Evolutionary conservation across 192 early-diverging fungal genomes (phyloP).

Genomic region (Chytriomyces hyalinus): DNA sequence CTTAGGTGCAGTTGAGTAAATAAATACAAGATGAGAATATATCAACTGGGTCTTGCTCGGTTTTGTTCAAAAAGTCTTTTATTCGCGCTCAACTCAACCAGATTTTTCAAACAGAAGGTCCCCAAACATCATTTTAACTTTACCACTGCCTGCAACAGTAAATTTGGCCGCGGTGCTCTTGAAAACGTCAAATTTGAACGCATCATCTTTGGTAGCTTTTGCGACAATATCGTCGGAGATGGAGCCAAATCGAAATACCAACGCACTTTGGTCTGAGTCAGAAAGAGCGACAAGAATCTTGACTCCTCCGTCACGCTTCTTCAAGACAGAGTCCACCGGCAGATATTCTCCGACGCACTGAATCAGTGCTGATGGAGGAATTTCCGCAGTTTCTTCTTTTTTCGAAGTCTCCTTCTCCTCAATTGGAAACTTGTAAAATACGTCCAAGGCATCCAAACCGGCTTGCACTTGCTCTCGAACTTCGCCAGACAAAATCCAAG

Average conservation of each 20-base stretch:
- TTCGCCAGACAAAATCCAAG: constrained; percentile 15
- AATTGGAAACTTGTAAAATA: not conserved
- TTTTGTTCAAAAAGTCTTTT: no score
- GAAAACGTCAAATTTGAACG: not conserved
- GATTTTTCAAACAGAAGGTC: not conserved
- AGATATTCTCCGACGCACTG: constrained; percentile 4
- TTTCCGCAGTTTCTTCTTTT: not conserved
- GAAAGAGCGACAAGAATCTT: not conserved
- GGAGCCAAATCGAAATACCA: not conserved
- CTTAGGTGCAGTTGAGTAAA: no score
- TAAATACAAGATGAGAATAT: no score
- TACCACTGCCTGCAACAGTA: not conserved
- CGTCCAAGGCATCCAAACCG: not conserved
- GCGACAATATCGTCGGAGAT: not conserved
- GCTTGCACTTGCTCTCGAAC: not conserved
- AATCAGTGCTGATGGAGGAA: not conserved
- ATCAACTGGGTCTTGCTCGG: no score
- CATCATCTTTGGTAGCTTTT: not conserved
- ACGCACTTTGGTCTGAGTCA: not conserved
- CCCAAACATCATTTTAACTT: constrained; percentile 1
- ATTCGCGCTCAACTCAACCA: no score
- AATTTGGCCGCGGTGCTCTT: not conserved
- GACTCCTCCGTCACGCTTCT: not conserved
- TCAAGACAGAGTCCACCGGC: not conserved
- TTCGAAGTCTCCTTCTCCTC: not conserved